Conservation (phyloP, 176 grass and related monocot genomes). For the Oryza longistaminata region DNA sequence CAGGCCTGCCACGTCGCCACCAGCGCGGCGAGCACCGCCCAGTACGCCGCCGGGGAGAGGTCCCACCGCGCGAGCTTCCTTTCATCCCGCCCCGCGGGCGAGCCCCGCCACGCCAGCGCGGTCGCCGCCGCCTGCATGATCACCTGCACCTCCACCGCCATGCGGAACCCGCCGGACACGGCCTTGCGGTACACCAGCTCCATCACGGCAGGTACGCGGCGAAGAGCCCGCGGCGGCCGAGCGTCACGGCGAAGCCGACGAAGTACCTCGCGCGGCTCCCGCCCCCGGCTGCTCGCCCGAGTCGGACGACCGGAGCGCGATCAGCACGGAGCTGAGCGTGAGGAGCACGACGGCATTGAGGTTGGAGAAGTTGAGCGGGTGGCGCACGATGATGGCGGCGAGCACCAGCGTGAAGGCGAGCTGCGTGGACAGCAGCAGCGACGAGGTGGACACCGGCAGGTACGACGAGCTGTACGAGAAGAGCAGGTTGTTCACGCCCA, state of each 20-base stretch:
- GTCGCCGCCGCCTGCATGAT: slow-evolving; percentile 86
- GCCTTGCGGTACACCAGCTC: slow-evolving; percentile 74
- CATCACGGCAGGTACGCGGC: slow-evolving; percentile 85
- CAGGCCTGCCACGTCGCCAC: slow-evolving; percentile 84
- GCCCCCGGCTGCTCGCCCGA: slow-evolving; percentile 48
- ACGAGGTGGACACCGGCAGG: slow-evolving; percentile 93
- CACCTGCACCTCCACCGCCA: slow-evolving; percentile 90
- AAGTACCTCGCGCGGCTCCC: slow-evolving; percentile 53
- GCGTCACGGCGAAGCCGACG: slow-evolving; percentile 64
- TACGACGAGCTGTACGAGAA: slow-evolving; percentile 75
- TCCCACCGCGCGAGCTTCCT: slow-evolving; percentile 56
- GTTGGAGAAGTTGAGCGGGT: slow-evolving; percentile 80
- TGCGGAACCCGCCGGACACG: slow-evolving; percentile 54
- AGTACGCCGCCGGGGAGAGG: slow-evolving; percentile 55
- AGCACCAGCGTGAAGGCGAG: slow-evolving; percentile 86
- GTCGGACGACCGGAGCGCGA: slow-evolving; percentile 59
- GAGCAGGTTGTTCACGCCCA: slow-evolving; percentile 93
- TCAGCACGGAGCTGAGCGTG: slow-evolving; percentile 73
- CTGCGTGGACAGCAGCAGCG: slow-evolving; percentile 87
- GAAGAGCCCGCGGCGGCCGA: slow-evolving; percentile 83
- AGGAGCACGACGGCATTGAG: slow-evolving; percentile 89
- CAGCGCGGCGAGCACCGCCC: slow-evolving; percentile 52
- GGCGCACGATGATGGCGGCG: slow-evolving; percentile 72
- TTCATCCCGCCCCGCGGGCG: slow-evolving; percentile 32
- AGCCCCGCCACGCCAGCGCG: slow-evolving; percentile 65